These are phyloP conservation scores for Astraeus odoratus DNA, from an alignment of 768 basidiomycete species.

Conservation along the genomic window DNA sequence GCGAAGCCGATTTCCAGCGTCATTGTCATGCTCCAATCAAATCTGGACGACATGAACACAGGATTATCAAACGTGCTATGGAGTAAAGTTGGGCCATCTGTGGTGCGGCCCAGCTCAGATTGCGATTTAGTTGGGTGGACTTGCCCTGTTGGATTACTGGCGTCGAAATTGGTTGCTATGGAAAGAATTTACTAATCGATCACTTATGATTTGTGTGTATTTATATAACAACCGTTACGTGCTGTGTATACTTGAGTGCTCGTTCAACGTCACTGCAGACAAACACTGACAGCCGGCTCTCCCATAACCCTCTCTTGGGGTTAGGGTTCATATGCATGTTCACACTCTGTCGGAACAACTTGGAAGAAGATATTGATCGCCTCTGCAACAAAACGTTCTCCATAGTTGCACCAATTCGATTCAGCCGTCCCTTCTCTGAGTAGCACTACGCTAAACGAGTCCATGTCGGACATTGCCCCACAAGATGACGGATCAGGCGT, in stretches of 20 bases:
- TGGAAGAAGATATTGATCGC: neutral
- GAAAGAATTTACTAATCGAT: too few relatives aligned
- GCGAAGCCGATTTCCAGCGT: slow-evolving; percentile 14
- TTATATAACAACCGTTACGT: too few relatives aligned
- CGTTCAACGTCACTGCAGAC: neutral
- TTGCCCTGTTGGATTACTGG: too few relatives aligned
- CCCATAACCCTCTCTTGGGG: neutral
- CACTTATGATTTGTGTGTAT: too few relatives aligned
- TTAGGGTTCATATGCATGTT: slow-evolving; percentile 1
- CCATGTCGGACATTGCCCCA: slow-evolving; percentile 32
- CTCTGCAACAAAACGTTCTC: neutral
- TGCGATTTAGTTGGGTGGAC: too few relatives aligned
- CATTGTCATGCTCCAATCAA: slow-evolving; percentile 8
- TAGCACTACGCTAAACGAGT: neutral
- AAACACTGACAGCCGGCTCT: neutral
- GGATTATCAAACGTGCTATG: neutral
- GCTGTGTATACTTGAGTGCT: too few relatives aligned
- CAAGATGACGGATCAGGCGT: slow-evolving; percentile 33
- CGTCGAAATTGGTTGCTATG: too few relatives aligned
- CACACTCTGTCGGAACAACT: neutral
- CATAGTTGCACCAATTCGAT: neutral
- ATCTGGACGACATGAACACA: slow-evolving; percentile 1
- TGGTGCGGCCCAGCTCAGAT: too few relatives aligned
- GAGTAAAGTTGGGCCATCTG: neutral
- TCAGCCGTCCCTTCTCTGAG: too few relatives aligned